These are phyloP conservation scores for Pseudotsuga menziesii DNA, from an alignment of 75 land plant genomes.

Conservation along the genomic window DNA sequence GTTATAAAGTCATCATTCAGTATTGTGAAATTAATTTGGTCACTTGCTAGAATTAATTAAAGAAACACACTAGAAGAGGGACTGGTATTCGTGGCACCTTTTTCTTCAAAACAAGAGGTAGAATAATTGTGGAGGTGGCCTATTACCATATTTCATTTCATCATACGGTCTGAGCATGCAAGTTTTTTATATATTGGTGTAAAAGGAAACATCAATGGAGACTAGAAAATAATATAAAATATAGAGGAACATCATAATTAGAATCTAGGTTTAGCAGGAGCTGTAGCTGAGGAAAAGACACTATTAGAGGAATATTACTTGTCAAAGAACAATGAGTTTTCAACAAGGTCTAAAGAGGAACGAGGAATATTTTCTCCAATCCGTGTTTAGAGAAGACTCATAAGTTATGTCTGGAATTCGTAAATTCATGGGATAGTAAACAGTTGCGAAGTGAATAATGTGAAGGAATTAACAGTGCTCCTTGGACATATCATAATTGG, in stretches of 20 bases:
- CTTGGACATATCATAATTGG: conserved; percentile 85
- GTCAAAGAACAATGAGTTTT: conserved; percentile 89
- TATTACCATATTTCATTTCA: no score
- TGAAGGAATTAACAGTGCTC: conserved; percentile 65
- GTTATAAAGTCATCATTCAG: no score
- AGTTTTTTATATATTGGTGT: no score
- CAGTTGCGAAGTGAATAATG: conserved; percentile 62
- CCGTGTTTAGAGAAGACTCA: conserved; percentile 76
- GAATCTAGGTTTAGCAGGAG: background rate
- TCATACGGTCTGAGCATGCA: no score
- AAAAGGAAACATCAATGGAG: no score
- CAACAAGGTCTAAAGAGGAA: conserved; percentile 88
- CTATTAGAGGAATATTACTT: conserved; percentile 80
- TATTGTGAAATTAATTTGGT: no score
- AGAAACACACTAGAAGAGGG: no score
- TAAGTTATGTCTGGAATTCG: conserved; percentile 63
- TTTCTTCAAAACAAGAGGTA: no score
- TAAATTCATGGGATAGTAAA: conserved; percentile 70
- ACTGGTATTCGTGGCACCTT: no score
- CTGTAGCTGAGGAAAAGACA: conserved; percentile 27
- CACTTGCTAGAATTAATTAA: no score
- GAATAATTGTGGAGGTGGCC: no score
- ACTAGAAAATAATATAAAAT: no score
- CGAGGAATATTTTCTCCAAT: conserved; percentile 65
- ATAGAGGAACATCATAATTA: background rate